Evolutionary conservation across 2,329 filamentous ascomycete genomes (phyloP), one percentile per base, ranked within the genome.

Genomic region (Colletotrichum musae): DNA sequence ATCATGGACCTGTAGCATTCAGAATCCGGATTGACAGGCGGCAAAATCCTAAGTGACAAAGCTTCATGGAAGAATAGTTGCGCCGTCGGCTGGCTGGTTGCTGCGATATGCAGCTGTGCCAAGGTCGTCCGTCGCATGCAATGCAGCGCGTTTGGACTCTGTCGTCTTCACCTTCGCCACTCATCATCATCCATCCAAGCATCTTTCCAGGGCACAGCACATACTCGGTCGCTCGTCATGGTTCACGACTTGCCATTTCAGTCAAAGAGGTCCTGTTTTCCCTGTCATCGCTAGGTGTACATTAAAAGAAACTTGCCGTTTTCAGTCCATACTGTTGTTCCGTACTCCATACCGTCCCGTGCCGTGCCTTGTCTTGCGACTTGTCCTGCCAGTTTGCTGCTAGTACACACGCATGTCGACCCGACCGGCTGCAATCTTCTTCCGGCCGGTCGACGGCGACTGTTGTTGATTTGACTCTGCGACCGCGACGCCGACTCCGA

Each of bases 281-380:
- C 66, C 66, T 64, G 60, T 65, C 41, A 64, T 53, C 53, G 21
- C 56, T 54, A 56, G 50, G 26, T 60, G 24, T 59, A 66, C 54
- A 56, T 52, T 0, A 26, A 18, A 26, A 41, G 15, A 43, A 16
- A 36, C n/a, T 48, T 59, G 50, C 36, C 32, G 43, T 50, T 51
- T 28, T 51, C 10, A 50, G 7, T 10, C 32, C 32, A 36, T 36
- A 36, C 32, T 10, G 28, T 9, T 32, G 28, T 32, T 9, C 28
- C 7, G 7, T 36, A 15, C 5, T 51, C 41, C 62, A 56, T 60
- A 56, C 50, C 58, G 58, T 53, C 47, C 62, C 62, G 24, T 60
- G 50, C 56, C 62, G 18, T 51, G 32, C 54, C 32, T 53, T 45
- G 32, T 47, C 57, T 43, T 36, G 32, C 32, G 32, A 36, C 32